These are phyloP conservation scores for Apodospora peruviana DNA, from an alignment of 495 filamentous ascomycete genomes.

Conservation along the genomic window DNA sequence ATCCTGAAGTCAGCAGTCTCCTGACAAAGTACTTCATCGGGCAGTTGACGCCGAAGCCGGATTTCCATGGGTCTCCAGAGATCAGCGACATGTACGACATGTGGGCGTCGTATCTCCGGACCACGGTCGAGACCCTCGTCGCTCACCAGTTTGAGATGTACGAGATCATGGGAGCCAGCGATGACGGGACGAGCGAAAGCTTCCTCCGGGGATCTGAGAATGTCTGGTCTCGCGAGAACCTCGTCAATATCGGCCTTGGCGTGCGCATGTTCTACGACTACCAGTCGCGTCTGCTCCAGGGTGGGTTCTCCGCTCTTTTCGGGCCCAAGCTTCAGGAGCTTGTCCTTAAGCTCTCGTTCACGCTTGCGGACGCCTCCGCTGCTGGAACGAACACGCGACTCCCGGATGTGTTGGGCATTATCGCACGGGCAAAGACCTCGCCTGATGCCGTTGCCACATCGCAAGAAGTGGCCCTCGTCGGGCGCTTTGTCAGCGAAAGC, in stretches of 20 bases:
- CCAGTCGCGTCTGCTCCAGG: constrained; percentile 45
- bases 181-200: constrained; percentile 14
- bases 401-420: constrained; percentile 44
- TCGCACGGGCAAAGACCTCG: constrained; percentile 42
- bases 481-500: constrained; percentile 39
- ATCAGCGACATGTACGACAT: constrained; percentile 37
- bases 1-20: constrained; percentile 43
- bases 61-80: constrained; percentile 34
- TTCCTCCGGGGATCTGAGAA: constrained; percentile 21
- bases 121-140: constrained; percentile 41
- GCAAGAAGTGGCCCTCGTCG: constrained; percentile 42
- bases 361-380: constrained; percentile 30
- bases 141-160: constrained; percentile 47
- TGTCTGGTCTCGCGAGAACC: constrained; percentile 38
- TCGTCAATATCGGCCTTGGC: constrained; percentile 39
- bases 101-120: constrained; percentile 42
- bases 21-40: constrained; percentile 49
- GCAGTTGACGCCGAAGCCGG: constrained; percentile 41
- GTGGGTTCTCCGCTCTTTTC: constrained; percentile 44
- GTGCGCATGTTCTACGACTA: constrained; percentile 47
- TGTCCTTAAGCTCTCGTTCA: constrained; percentile 45
- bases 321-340: constrained; percentile 44
- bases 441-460: constrained; percentile 34
- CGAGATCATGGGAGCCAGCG: constrained; percentile 39
- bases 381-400: constrained; percentile 28